phyloP scores from a whole-genome alignment of 495 filamentous ascomycete genomes.

The Aspergillus saccharolyticus region DNA sequence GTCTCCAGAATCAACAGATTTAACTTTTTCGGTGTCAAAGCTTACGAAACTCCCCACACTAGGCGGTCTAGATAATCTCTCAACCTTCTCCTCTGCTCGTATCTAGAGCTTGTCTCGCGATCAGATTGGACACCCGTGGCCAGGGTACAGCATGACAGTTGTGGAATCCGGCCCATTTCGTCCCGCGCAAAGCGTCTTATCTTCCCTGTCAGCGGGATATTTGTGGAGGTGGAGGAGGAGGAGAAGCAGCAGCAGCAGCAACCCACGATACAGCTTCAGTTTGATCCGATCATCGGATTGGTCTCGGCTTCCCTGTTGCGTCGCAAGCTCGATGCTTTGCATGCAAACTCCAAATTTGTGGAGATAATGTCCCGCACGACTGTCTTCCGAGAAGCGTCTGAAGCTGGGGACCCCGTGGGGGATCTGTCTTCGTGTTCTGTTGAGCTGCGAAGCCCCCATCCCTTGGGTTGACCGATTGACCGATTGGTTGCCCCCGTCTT shows the following conservation, averaged over 20 bases:
- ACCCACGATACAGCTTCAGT: neutral
- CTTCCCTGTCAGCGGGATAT: neutral
- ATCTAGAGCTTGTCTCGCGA: neutral
- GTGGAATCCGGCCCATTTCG: neutral
- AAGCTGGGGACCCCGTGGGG: slow-evolving; percentile 1
- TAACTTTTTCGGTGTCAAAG: neutral
- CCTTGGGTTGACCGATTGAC: neutral
- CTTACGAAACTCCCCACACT: neutral
- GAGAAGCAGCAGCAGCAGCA: neutral
- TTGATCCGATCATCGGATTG: neutral
- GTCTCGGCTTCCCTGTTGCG: neutral
- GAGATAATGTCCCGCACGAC: slow-evolving; percentile 1
- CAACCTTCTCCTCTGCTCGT: neutral
- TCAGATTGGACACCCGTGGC: neutral
- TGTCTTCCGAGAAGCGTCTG: neutral
- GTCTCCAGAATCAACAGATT: neutral
- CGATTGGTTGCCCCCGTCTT: neutral
- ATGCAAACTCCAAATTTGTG: neutral
- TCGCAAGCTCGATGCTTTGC: slow-evolving; percentile 1
- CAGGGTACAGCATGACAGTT: slow-evolving; percentile 1
- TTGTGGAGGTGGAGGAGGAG: neutral
- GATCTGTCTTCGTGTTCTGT: neutral
- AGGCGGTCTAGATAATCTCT: neutral
- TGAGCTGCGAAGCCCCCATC: neutral
- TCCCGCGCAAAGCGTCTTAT: neutral